phyloP scores from a whole-genome alignment of 2,329 filamentous ascomycete genomes.

The Stagonosporopsis chrysanthemi region DNA sequence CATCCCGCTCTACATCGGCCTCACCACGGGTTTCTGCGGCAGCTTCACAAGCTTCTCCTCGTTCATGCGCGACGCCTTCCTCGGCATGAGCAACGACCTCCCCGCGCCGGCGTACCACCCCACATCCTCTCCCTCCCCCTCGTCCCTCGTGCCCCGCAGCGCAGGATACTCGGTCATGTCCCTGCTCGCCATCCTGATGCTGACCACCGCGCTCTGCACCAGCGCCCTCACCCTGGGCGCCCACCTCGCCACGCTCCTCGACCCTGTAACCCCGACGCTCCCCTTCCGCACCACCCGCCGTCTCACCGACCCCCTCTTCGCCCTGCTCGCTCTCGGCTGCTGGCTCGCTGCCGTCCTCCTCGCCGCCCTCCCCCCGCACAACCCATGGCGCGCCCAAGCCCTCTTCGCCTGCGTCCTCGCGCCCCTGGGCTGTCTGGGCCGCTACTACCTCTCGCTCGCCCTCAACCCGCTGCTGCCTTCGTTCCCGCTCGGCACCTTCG shows the following conservation, averaged over 20 bases:
- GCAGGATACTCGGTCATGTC: conserved; percentile 86
- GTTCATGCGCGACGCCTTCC: conserved; percentile 81
- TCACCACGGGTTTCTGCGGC: conserved; percentile 87
- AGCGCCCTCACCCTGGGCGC: conserved; percentile 74
- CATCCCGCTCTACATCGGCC: conserved; percentile 85
- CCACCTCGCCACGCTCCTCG: conserved; percentile 73
- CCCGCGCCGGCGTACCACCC: conserved; percentile 58
- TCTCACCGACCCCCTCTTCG: conserved; percentile 68
- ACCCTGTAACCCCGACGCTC: conserved; percentile 66
- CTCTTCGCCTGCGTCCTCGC: conserved; percentile 83
- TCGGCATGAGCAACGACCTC: conserved; percentile 79
- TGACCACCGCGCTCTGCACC: conserved; percentile 74
- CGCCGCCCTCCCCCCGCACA: conserved; percentile 71
- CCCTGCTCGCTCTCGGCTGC: conserved; percentile 72
- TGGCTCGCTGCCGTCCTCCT: conserved; percentile 83
- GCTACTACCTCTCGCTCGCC: conserved; percentile 74
- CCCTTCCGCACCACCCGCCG: conserved; percentile 64
- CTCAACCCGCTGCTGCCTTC: conserved; percentile 72
- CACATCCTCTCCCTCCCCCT: conserved; percentile 32
- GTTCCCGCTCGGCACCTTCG: conserved; percentile 88
- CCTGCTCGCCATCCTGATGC: conserved; percentile 74
- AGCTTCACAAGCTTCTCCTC: conserved; percentile 90
- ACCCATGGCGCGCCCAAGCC: conserved; percentile 77
- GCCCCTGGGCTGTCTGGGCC: conserved; percentile 76
- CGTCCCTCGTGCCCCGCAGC: conserved; percentile 59